Evolutionary conservation across 768 basidiomycete genomes (phyloP), one percentile per base, ranked within the genome.

Genomic region (Brasilioporus rufonigricans): DNA sequence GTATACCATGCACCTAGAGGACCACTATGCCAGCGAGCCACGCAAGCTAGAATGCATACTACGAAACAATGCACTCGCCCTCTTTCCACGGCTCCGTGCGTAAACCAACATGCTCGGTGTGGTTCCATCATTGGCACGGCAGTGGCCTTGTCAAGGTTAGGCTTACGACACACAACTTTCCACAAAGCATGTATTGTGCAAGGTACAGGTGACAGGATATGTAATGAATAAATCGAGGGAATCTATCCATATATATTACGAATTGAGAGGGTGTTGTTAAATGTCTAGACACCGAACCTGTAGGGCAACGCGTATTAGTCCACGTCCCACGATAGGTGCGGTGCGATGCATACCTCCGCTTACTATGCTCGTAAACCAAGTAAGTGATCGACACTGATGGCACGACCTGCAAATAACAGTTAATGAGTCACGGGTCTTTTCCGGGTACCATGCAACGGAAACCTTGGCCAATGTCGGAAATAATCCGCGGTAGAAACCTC

Each of bases 371-470:
- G 72, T 93, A 93, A 58, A 97, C 95, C 38, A 97, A 85, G 73
- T 97, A 97, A 56, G 93, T 93, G 73, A 98, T 98, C 9, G 94
- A 96, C 40, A 98, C 96, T 5, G 94, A 88, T 48, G 96, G 96
- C 43, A 97, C 86, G 55, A 98, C 96, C 90, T 92, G 62, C 32
- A 43, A 47, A 62, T 13, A 19, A 49, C 23, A 48, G 55, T 29
- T 24, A 16, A 53, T 55, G 32, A 60, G 53, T 38, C 52, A 43
- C 14, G 4, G 14, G 11, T 4, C 39, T 48, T 48, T 21, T 27
- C 50, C 27, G 41, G 13, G 44, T 12, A 23, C 23, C 16, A 24
- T 38, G 36, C 16, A 53, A 32, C 48, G 32, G 72, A 14, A 53
- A 87, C 90, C 84, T 98, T 98, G 44, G 94, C 92, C 63, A 98